phyloP scores from a whole-genome alignment of 2,329 filamentous ascomycete species.

The Stagonosporopsis tanaceti region DNA sequence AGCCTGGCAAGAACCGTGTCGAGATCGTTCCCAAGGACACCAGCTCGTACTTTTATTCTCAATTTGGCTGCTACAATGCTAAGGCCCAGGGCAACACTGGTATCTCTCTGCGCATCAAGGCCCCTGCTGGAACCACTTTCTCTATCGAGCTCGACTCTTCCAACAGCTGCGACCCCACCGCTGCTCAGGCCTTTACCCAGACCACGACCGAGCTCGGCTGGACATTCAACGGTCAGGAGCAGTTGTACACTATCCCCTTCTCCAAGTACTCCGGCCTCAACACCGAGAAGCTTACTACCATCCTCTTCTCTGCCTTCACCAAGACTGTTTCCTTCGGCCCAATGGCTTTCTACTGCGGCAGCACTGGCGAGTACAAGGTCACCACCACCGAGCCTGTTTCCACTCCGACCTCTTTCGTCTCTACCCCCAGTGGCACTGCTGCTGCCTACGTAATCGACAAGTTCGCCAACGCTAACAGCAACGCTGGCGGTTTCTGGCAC shows the following conservation, averaged over 20 bases:
- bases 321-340: conserved; percentile 62
- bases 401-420: conserved; percentile 58
- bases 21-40: conserved; percentile 60
- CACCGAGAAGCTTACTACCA: conserved; percentile 59
- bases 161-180: conserved; percentile 54
- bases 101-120: conserved; percentile 64
- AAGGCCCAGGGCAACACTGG: conserved; percentile 60
- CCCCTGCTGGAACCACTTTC: conserved; percentile 60
- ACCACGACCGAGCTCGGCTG: conserved; percentile 63
- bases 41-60: conserved; percentile 66
- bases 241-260: conserved; percentile 67
- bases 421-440: conserved; percentile 60
- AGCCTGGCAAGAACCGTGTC: conserved; percentile 55
- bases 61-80: conserved; percentile 63
- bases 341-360: conserved; percentile 66
- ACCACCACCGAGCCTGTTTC: conserved; percentile 52
- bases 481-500: conserved; percentile 71
- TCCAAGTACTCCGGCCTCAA: conserved; percentile 61
- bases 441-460: conserved; percentile 66
- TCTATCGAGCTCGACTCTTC: conserved; percentile 61
- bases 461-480: conserved; percentile 62
- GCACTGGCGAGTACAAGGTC: conserved; percentile 60
- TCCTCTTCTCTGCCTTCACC: conserved; percentile 60
- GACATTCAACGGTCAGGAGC: conserved; percentile 67
- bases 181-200: conserved; percentile 46